Conservation (phyloP, 2,329 filamentous ascomycete genomes). For the Pseudocercospora ulei region DNA sequence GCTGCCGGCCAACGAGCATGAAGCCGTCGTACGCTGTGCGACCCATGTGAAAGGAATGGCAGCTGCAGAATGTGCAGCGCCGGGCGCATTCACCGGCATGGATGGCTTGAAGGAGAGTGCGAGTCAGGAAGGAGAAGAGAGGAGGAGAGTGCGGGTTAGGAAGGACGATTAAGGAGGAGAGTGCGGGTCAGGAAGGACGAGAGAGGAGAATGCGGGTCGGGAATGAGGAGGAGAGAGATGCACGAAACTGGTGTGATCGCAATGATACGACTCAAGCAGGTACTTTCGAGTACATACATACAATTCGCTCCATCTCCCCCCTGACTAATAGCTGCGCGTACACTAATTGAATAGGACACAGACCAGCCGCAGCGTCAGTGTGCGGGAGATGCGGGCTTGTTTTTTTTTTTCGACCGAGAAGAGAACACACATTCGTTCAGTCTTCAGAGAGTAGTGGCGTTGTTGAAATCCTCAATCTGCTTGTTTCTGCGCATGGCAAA, state of each 20-base stretch:
- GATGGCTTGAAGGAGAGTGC: no score
- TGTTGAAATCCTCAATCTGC: slow-evolving; percentile 21
- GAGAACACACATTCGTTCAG: slow-evolving; percentile 8
- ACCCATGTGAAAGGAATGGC: no score
- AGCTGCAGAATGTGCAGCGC: no score
- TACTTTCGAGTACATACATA: slow-evolving; percentile 10
- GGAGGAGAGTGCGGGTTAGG: no score
- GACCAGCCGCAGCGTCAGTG: slow-evolving; percentile 17
- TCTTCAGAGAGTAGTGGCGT: slow-evolving; percentile 11
- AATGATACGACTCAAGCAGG: slow-evolving; percentile 9
- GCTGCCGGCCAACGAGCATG: no score
- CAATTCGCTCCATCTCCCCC: slow-evolving; percentile 4
- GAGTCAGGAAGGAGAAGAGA: no score
- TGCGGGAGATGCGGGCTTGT: slow-evolving; percentile 6
- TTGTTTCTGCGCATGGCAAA: slow-evolving; percentile 4
- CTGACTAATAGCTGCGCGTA: slow-evolving; percentile 17
- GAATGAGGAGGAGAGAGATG: background rate
- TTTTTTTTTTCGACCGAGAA: slow-evolving; percentile 2
- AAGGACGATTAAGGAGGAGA: no score
- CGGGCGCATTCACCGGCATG: no score
- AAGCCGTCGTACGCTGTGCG: no score
- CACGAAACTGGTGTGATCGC: slow-evolving; percentile 6
- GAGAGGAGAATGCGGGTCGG: background rate
- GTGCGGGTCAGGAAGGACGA: no score
- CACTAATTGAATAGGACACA: slow-evolving; percentile 17